These are phyloP conservation scores for Cotoneaster glaucophyllus DNA, from an alignment of 306 rosid species.

Conservation along the genomic window DNA sequence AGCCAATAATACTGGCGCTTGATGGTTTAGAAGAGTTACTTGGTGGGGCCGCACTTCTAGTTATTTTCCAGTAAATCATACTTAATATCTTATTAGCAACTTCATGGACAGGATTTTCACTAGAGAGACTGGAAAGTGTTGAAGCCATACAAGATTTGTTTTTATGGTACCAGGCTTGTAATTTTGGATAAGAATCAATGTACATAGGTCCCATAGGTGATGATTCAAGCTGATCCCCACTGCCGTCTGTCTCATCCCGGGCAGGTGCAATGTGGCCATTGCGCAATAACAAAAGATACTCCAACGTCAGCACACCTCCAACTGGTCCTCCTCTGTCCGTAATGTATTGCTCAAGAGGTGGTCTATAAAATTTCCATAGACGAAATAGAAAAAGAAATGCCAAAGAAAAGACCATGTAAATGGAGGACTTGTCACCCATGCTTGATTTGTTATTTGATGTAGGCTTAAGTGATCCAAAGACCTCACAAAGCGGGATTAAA, in stretches of 20 bases:
- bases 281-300: slow-evolving; percentile 62
- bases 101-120: slow-evolving; percentile 59
- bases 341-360: slow-evolving; percentile 55
- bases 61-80: slow-evolving; percentile 63
- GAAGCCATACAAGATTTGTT: slow-evolving; percentile 62
- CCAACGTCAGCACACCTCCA: slow-evolving; percentile 52
- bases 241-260: slow-evolving; percentile 33
- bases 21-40: slow-evolving; percentile 34
- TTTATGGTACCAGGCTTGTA: slow-evolving; percentile 66
- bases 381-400: slow-evolving; percentile 73
- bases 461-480: slow-evolving; percentile 62
- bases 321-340: slow-evolving; percentile 50
- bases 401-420: slow-evolving; percentile 60
- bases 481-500: slow-evolving; percentile 71
- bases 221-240: slow-evolving; percentile 26
- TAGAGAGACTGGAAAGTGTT: slow-evolving; percentile 50
- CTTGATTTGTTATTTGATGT: slow-evolving; percentile 25
- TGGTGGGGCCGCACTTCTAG: slow-evolving; percentile 39
- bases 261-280: slow-evolving; percentile 34
- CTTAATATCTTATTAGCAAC: slow-evolving; percentile 55
- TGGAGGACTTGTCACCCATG: slow-evolving; percentile 43
- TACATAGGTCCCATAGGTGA: slow-evolving; percentile 32
- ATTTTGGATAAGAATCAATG: slow-evolving; percentile 63
- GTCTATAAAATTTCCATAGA: slow-evolving; percentile 70
- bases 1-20: slow-evolving; percentile 37